These are phyloP conservation scores for Tolypocladium tundrense DNA, from an alignment of 2,329 filamentous ascomycete genomes.

Conservation along the genomic window DNA sequence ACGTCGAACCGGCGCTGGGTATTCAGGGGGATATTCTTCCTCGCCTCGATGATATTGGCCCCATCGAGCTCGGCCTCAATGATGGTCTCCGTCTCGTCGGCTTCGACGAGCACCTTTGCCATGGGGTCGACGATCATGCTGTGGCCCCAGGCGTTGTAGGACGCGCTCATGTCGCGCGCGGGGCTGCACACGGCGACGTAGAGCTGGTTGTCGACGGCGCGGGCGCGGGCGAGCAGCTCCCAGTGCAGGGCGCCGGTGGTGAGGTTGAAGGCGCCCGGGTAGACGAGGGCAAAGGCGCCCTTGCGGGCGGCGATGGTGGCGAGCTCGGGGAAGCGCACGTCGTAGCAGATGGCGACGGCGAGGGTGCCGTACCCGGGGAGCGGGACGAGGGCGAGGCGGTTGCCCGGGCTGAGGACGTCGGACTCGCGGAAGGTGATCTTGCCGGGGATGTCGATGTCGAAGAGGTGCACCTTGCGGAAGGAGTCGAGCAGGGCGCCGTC, in stretches of 20 bases:
- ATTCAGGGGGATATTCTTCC: conserved; percentile 75
- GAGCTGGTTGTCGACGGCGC: conserved; percentile 88
- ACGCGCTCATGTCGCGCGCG: conserved; percentile 64
- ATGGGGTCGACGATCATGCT: conserved; percentile 82
- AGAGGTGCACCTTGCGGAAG: conserved; percentile 90
- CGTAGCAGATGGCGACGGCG: conserved; percentile 90
- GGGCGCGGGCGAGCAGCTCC: conserved; percentile 68
- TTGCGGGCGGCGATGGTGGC: conserved; percentile 79
- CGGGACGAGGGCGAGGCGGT: conserved; percentile 76
- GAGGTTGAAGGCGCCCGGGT: conserved; percentile 94
- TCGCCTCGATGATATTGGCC: conserved; percentile 60
- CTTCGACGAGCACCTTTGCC: conserved; percentile 69
- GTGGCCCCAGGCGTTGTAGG: conserved; percentile 88
- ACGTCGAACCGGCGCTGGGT: conserved; percentile 87
- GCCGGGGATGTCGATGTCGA: conserved; percentile 95
- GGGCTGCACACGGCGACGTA: conserved; percentile 92
- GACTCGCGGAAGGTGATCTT: conserved; percentile 88
- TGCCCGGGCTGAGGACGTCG: conserved; percentile 77
- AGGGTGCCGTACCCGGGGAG: conserved; percentile 82
- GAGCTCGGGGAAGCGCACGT: conserved; percentile 90
- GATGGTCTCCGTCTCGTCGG: conserved; percentile 67
- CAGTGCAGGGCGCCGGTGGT: conserved; percentile 91
- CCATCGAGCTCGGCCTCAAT: conserved; percentile 62
- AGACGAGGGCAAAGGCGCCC: conserved; percentile 80
- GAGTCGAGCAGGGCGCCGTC: conserved; percentile 70